Conservation (phyloP, 1,284 basidiomycete species). For the Agroathelia rolfsii region DNA sequence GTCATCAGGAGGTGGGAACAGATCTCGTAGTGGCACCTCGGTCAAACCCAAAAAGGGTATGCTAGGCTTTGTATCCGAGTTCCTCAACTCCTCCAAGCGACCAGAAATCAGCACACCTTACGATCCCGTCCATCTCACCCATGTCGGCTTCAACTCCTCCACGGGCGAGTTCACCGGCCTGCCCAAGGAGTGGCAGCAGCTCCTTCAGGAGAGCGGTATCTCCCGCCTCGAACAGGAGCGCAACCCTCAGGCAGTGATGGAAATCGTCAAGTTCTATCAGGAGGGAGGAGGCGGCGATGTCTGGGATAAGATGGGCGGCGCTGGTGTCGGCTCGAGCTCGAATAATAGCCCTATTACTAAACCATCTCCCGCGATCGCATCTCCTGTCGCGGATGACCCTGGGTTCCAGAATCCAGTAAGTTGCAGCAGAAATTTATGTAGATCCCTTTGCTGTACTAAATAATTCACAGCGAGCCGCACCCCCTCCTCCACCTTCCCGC, state of each 20-base stretch:
- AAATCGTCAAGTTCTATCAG: constrained; percentile 98
- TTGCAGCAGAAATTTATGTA: constrained; percentile 10
- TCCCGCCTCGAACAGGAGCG: constrained; percentile 92
- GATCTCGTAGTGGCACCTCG: constrained; percentile 58
- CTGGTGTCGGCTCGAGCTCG: constrained; percentile 13
- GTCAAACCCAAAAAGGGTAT: constrained; percentile 67
- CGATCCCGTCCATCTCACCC: constrained; percentile 98
- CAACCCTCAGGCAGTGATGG: constrained; percentile 97
- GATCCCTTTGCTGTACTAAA: constrained; percentile 16
- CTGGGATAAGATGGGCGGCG: constrained; percentile 73
- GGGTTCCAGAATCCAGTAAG: constrained; percentile 43
- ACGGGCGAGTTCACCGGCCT: constrained; percentile 97
- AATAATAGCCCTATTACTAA: constrained; percentile 18
- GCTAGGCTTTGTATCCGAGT: constrained; percentile 70
- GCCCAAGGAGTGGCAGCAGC: constrained; percentile 98
- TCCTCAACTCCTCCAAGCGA: constrained; percentile 73
- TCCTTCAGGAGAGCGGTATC: constrained; percentile 94
- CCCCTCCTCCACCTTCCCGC: constrained; percentile 53
- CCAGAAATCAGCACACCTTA: constrained; percentile 96
- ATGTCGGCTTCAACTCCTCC: constrained; percentile 98
- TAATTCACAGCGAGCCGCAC: constrained; percentile 31
- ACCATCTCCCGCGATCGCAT: constrained; percentile 12
- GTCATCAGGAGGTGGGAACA: constrained; percentile 20
- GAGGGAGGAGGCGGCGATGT: constrained; percentile 67
- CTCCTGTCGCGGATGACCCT: constrained; percentile 28